These are phyloP conservation scores for Clarkia xantiana DNA, from an alignment of 345 rosid species.

Conservation along the genomic window DNA sequence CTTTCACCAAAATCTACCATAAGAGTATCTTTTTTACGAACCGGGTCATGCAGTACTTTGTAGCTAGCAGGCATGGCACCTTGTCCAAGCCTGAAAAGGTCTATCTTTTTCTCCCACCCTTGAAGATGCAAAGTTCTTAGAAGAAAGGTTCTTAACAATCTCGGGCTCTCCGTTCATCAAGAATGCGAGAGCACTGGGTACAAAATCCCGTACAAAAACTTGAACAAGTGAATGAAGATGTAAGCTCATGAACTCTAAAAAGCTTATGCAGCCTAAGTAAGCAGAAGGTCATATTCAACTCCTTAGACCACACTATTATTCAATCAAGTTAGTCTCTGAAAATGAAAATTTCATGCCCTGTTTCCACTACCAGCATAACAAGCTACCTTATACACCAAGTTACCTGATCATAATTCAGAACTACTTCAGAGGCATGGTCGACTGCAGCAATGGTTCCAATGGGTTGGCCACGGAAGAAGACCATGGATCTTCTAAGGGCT, in stretches of 20 bases:
- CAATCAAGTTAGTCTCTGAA: too few species aligned
- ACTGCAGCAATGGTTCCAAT: conserved; percentile 78
- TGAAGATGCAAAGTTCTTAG: conserved; percentile 53
- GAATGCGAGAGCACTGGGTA: conserved; percentile 67
- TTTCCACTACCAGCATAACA: too few species aligned
- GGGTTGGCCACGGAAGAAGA: conserved; percentile 60
- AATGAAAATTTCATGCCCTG: too few species aligned
- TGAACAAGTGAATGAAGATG: conserved; percentile 7
- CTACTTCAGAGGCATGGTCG: conserved; percentile 92
- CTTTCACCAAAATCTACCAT: conserved; percentile 71
- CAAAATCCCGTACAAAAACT: conserved; percentile 73
- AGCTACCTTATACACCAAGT: conserved; percentile 1
- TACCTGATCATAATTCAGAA: conserved; percentile 93
- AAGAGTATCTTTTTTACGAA: conserved; percentile 38
- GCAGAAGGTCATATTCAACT: too few species aligned
- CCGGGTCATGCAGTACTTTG: conserved; percentile 65
- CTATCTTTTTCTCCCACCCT: conserved; percentile 56
- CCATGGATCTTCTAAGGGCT: conserved; percentile 58
- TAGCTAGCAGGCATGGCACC: conserved; percentile 82
- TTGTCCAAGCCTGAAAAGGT: conserved; percentile 59
- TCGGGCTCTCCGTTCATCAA: conserved; percentile 67
- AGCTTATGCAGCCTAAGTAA: too few species aligned
- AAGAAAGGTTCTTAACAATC: conserved; percentile 51
- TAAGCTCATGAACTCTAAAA: too few species aligned
- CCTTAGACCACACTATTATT: too few species aligned